Evolutionary conservation across 2,329 filamentous ascomycete species (phyloP).

Genomic region (Fusarium mexicanum): DNA sequence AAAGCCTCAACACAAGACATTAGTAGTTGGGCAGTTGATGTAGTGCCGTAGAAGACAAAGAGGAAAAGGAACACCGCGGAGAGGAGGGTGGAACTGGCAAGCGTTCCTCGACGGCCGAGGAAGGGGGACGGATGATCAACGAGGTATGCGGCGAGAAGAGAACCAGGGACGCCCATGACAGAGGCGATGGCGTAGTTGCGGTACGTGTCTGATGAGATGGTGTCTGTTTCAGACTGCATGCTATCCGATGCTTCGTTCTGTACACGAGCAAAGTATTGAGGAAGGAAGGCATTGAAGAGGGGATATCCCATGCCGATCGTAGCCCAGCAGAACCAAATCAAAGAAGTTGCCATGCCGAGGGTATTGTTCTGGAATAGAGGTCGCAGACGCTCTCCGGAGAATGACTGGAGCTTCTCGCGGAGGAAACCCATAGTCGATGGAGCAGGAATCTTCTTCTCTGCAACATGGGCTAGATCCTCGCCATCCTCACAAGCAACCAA

Average conservation of each 20-base stretch:
- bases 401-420: constrained; percentile 68
- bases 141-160: constrained; percentile 76
- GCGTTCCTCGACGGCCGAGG: constrained; percentile 76
- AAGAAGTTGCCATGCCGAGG: constrained; percentile 60
- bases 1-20: constrained; percentile 77
- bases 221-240: constrained; percentile 46
- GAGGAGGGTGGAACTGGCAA: constrained; percentile 72
- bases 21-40: constrained; percentile 66
- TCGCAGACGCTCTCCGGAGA: constrained; percentile 72
- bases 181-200: constrained; percentile 86
- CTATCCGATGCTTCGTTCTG: constrained; percentile 51
- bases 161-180: constrained; percentile 79
- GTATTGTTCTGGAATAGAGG: constrained; percentile 70
- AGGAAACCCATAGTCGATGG: constrained; percentile 54
- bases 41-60: constrained; percentile 68
- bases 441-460: constrained; percentile 16
- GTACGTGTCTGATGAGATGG: constrained; percentile 66
- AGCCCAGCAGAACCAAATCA: constrained; percentile 83
- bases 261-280: constrained; percentile 77
- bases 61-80: constrained; percentile 76
- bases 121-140: constrained; percentile 72
- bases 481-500: constrained; percentile 59
- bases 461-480: constrained; percentile 34
- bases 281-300: constrained; percentile 90
- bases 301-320: constrained; percentile 88